These are phyloP conservation scores for Byssothecium circinans DNA, from an alignment of 2,329 filamentous ascomycete species.

Conservation along the genomic window DNA sequence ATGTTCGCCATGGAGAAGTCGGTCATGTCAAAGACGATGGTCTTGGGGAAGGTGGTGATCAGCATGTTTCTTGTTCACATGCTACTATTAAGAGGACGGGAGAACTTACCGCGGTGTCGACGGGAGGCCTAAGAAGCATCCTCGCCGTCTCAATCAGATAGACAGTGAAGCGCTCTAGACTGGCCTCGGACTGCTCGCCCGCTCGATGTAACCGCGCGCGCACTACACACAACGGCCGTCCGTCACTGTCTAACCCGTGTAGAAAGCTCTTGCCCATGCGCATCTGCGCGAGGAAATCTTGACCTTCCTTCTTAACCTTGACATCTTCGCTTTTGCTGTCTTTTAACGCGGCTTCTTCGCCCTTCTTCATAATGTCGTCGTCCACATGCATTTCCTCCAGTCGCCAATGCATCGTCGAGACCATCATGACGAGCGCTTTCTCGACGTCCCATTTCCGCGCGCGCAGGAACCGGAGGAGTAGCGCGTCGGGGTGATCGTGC, in stretches of 20 bases:
- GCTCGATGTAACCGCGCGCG: slow-evolving; percentile 78
- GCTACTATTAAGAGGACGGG: neutral
- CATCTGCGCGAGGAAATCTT: slow-evolving; percentile 81
- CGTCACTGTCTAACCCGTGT: slow-evolving; percentile 81
- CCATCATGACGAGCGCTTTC: slow-evolving; percentile 88
- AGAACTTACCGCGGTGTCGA: slow-evolving; percentile 84
- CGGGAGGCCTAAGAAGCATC: slow-evolving; percentile 73
- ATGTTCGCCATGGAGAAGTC: slow-evolving; percentile 93
- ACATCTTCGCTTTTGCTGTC: slow-evolving; percentile 62
- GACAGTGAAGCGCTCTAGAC: slow-evolving; percentile 86
- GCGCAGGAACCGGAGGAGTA: slow-evolving; percentile 58
- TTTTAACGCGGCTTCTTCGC: slow-evolving; percentile 58
- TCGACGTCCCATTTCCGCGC: slow-evolving; percentile 78
- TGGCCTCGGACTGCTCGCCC: slow-evolving; percentile 79
- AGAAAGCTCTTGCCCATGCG: slow-evolving; percentile 91
- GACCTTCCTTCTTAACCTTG: slow-evolving; percentile 65
- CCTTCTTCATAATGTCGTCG: slow-evolving; percentile 67
- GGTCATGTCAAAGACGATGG: slow-evolving; percentile 94
- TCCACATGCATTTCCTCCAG: slow-evolving; percentile 82
- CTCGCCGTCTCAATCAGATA: slow-evolving; percentile 94
- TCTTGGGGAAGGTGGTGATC: slow-evolving; percentile 56
- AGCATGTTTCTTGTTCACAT: slow-evolving; percentile 15
- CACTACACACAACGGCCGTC: slow-evolving; percentile 84
- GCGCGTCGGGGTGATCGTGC: slow-evolving; percentile 88
- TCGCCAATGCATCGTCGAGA: slow-evolving; percentile 94